phyloP scores from a whole-genome alignment of 1,284 basidiomycete genomes.

The Golubevia pallescens region DNA sequence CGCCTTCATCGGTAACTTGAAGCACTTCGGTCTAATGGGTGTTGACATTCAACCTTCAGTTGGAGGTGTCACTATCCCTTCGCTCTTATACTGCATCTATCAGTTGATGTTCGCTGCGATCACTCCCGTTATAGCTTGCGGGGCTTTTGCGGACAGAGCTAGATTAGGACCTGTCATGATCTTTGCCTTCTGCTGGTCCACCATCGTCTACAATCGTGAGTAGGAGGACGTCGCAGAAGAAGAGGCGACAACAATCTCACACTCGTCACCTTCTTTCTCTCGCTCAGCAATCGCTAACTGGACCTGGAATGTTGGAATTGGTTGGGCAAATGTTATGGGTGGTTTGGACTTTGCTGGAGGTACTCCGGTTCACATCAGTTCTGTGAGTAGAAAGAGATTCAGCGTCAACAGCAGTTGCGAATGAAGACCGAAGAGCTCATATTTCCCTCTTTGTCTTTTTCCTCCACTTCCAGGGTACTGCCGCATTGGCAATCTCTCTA shows the following conservation, averaged over 20 bases:
- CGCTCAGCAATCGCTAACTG: slow-evolving; percentile 46
- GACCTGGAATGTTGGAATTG: slow-evolving; percentile 53
- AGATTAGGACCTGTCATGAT: slow-evolving; percentile 84
- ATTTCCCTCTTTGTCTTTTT: too few species aligned
- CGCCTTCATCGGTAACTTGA: slow-evolving; percentile 68
- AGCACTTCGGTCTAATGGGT: slow-evolving; percentile 81
- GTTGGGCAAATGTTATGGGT: slow-evolving; percentile 60
- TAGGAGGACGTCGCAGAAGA: too few species aligned
- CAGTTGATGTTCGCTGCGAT: slow-evolving; percentile 88
- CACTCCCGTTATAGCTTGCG: slow-evolving; percentile 76
- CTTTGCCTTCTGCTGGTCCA: slow-evolving; percentile 90
- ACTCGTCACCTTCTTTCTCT: too few species aligned
- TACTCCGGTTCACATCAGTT: slow-evolving; percentile 63
- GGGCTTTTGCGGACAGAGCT: slow-evolving; percentile 89
- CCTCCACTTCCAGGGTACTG: slow-evolving; percentile 11
- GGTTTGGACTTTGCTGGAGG: slow-evolving; percentile 64
- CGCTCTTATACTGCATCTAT: slow-evolving; percentile 85
- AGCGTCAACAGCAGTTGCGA: slow-evolving; percentile 46
- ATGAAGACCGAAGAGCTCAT: too few species aligned
- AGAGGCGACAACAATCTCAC: too few species aligned
- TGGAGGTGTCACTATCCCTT: slow-evolving; percentile 69
- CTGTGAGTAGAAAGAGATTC: slow-evolving; percentile 52
- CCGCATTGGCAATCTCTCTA: slow-evolving; percentile 46
- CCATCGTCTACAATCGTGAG: slow-evolving; percentile 75
- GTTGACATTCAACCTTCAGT: slow-evolving; percentile 78